Percentiles rank a stretch among this genome's conserved stretches.
Conservation (phyloP, 2,329 filamentous ascomycete genomes). For the Aspergillus sp. region DNA sequence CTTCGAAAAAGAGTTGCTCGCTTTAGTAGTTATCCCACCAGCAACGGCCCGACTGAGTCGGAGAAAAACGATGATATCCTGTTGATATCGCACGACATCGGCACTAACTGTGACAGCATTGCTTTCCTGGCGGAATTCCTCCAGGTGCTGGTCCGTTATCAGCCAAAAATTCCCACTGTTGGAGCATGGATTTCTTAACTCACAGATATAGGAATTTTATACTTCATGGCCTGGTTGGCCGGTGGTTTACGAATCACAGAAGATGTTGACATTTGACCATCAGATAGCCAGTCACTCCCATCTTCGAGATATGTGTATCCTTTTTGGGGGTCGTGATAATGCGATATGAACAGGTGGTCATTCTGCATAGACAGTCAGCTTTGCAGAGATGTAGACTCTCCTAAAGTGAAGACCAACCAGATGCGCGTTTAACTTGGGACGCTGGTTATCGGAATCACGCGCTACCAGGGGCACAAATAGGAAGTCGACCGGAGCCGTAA, state of each 20-base stretch:
- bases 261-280: conserved; percentile 27
- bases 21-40: conserved; percentile 66
- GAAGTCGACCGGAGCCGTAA: conserved; percentile 68
- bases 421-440: conserved; percentile 32
- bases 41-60: conserved; percentile 78
- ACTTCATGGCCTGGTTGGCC: conserved; percentile 1
- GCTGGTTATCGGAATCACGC: conserved; percentile 24
- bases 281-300: conserved; percentile 32
- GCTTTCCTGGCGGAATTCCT: conserved; percentile 51
- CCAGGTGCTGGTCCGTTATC: conserved; percentile 36
- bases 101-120: conserved; percentile 57
- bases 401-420: conserved; percentile 22
- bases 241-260: conserved; percentile 28
- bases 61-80: conserved; percentile 80
- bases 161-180: not conserved
- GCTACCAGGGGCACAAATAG: conserved; percentile 66
- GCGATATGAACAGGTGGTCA: conserved; percentile 79
- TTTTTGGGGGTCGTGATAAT: conserved; percentile 66
- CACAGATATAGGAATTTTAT: no score
- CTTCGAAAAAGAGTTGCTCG: conserved; percentile 67
- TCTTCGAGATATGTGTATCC: conserved; percentile 70
- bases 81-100: conserved; percentile 73
- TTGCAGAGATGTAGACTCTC: not conserved
- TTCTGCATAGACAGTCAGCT: conserved; percentile 40
- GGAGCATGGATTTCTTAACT: not conserved